Base-by-base conservation (phyloP, 2,329 filamentous ascomycete species). In the Microascus cirrosus region DNA sequence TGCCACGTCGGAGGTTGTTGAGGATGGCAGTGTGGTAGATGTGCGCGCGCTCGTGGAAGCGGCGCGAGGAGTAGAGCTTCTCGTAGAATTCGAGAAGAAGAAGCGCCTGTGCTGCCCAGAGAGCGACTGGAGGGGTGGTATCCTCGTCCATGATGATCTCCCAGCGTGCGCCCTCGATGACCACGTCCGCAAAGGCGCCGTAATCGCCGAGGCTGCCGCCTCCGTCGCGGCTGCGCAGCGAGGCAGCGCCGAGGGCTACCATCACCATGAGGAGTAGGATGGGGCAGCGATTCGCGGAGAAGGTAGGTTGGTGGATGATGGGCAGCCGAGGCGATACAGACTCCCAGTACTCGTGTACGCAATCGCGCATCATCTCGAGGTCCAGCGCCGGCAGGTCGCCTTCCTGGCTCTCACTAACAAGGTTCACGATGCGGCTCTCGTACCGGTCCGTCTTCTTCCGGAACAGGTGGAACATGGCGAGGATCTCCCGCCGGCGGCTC, bases 1-100 rank as follows among this genome's bases (percentile, higher is more conserved):
- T 94, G 5, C 91, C 91, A 62, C 91, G 80, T 35, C 91, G 83
- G 75, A 96, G 90, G 51, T 95, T 74, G 0, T 89, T 95, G 57
- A 96, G 75, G 0, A 90, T 93, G 0, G 89, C 90, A 4, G 89
- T 86, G 66, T 96, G 91, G 65, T 95, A 92, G 42, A 95, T 94
- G 64, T 96, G 90, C 0, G 90, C 89, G 62, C 91, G 80, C 69
- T 96, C 92, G 70, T 96, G 91, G 28, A 96, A 76, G 18, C 83
- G 81, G 50, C 90, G 80, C 0, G 89, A 91, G 1, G 89, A 90
- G 68, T 89, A 94, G 81, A 95, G 87, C 77, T 95, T 96, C 73
- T 96, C 91, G 65, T 93, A 95, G 4, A 92, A 82, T 68, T 96
- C 92, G 1, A 96, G 75, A 3, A 96, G 76, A 1, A 96, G 72